phyloP scores from a whole-genome alignment of 2,329 filamentous ascomycete genomes.

The Boeremia lycopersici region DNA sequence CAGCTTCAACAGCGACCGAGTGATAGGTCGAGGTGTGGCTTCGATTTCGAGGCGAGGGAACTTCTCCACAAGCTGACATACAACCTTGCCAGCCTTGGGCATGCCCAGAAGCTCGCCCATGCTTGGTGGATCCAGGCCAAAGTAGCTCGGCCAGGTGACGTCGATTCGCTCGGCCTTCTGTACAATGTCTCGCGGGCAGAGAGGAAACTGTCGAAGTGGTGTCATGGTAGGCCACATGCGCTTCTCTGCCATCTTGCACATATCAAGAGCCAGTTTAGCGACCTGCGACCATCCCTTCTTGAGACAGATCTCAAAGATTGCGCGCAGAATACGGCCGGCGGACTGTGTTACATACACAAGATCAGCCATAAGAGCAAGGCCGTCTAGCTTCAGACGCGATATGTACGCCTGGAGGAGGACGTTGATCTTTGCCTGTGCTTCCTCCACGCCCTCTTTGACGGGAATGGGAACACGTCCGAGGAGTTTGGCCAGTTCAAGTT shows the following conservation, averaged over 20 bases:
- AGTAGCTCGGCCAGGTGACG: conserved; percentile 91
- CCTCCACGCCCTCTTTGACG: conserved; percentile 96
- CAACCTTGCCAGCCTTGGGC: conserved; percentile 83
- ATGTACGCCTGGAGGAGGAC: conserved; percentile 96
- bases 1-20: conserved; percentile 87
- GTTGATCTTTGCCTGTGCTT: conserved; percentile 97
- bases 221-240: conserved; percentile 99
- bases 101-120: conserved; percentile 95
- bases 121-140: conserved; percentile 91
- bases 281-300: conserved; percentile 97
- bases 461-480: conserved; percentile 90
- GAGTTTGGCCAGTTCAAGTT: conserved; percentile 91
- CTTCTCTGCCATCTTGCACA: conserved; percentile 99
- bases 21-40: conserved; percentile 93
- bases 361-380: conserved; percentile 94
- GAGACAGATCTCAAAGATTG: conserved; percentile 95
- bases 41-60: conserved; percentile 93
- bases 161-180: conserved; percentile 94
- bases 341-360: conserved; percentile 99
- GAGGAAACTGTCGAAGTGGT: conserved; percentile 82
- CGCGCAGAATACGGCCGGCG: conserved; percentile 91
- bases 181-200: conserved; percentile 83
- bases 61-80: conserved; percentile 86
- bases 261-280: conserved; percentile 86
- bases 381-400: conserved; percentile 90